These are phyloP conservation scores for Gossypioides kirkii DNA, from an alignment of 345 rosid species.

Conservation along the genomic window DNA sequence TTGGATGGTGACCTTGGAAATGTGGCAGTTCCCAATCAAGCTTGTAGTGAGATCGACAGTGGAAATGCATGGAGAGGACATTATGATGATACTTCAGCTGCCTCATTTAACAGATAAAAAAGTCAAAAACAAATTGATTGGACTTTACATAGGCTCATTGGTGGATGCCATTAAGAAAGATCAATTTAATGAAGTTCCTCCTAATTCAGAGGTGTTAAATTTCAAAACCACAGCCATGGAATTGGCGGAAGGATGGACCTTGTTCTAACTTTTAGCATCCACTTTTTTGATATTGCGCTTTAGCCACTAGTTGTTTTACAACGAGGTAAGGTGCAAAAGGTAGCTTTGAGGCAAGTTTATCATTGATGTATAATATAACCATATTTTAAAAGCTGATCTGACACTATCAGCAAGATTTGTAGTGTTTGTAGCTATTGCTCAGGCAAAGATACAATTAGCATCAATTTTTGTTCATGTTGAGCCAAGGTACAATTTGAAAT, in stretches of 20 bases:
- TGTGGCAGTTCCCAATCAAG: conserved; percentile 64
- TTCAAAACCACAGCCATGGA: not conserved
- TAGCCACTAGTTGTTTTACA: not conserved
- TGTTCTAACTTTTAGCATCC: not conserved
- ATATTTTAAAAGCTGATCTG: conserved; percentile 9
- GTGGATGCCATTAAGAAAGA: not conserved
- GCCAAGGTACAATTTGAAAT: not conserved
- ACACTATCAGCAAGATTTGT: conserved; percentile 11
- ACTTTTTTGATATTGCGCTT: not conserved
- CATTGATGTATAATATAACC: conserved; percentile 12
- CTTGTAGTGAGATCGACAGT: conserved; percentile 80
- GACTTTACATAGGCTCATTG: not conserved
- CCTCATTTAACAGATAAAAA: conserved; percentile 66
- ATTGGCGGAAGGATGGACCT: not conserved
- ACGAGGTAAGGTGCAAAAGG: conserved; percentile 2
- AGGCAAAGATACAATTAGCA: not conserved
- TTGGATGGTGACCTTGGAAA: conserved; percentile 84
- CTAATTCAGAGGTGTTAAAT: not conserved
- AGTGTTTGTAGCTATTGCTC: not conserved
- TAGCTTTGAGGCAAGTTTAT: not conserved
- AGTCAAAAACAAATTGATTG: not conserved
- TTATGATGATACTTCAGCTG: conserved; percentile 71
- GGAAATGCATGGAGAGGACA: conserved; percentile 88
- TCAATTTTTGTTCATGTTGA: conserved; percentile 1
- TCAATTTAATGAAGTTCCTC: not conserved